phyloP scores from a whole-genome alignment of 192 early-diverging fungal species.

The Phlyctochytrium planicorne region DNA sequence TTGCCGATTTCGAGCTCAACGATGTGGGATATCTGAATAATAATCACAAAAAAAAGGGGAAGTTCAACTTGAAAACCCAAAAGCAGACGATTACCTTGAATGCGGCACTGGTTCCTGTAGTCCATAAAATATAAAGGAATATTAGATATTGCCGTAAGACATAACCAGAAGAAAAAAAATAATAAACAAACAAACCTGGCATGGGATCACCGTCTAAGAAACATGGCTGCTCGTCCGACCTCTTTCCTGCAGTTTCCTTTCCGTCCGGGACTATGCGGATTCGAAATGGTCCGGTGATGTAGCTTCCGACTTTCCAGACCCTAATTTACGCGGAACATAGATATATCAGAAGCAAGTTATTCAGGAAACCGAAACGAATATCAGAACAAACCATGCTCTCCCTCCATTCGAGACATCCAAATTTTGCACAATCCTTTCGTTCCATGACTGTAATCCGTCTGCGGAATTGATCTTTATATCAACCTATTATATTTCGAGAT shows the following conservation, averaged over 20 bases:
- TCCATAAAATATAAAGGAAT: too few species aligned
- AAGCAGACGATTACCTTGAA: neutral
- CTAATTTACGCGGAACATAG: neutral
- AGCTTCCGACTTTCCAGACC: conserved; percentile 11
- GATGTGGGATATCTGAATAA: neutral
- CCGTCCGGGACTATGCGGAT: conserved; percentile 15
- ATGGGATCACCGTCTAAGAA: conserved; percentile 6
- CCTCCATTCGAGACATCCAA: conserved; percentile 19
- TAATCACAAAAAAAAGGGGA: too few species aligned
- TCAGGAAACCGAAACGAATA: neutral
- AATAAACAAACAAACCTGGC: too few species aligned
- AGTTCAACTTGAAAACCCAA: neutral
- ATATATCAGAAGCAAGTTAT: too few species aligned
- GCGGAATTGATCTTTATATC: conserved; percentile 7
- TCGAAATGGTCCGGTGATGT: conserved; percentile 6
- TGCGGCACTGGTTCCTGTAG: neutral
- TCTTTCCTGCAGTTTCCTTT: conserved; percentile 14
- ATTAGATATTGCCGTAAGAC: too few species aligned
- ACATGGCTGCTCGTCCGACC: conserved; percentile 12
- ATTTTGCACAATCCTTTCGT: neutral
- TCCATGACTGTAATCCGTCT: neutral
- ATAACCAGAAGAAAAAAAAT: too few species aligned
- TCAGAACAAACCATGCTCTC: conserved; percentile 1
- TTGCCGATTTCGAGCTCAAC: neutral
- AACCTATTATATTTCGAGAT: too few species aligned